Conservation (phyloP, 352 stramenopile species). For the Phytophthora ohioensis region DNA sequence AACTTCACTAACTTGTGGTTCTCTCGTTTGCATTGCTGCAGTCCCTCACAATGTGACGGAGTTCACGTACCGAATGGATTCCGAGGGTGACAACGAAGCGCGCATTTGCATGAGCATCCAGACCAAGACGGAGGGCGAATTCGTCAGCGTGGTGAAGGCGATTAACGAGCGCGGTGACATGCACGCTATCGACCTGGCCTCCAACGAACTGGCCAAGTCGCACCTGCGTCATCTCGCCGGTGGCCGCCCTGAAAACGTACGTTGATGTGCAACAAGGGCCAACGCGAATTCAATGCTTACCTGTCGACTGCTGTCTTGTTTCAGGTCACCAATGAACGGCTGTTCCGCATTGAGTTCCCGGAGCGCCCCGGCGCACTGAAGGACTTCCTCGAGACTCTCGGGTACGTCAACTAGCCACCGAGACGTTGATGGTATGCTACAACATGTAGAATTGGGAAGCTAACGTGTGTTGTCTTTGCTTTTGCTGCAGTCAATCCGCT, state of each 20-base stretch:
- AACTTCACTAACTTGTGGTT: conserved; percentile 8
- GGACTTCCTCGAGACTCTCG: conserved; percentile 93
- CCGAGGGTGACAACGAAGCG: conserved; percentile 74
- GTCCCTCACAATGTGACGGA: conserved; percentile 93
- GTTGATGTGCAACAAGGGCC: conserved; percentile 2
- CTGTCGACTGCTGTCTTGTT: background rate
- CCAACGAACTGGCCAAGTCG: conserved; percentile 97
- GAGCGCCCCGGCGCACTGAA: conserved; percentile 92
- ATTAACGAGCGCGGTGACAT: conserved; percentile 88
- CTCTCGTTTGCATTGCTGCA: conserved; percentile 20
- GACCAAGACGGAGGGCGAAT: conserved; percentile 77
- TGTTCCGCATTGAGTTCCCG: conserved; percentile 98
- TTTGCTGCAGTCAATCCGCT: conserved; percentile 39
- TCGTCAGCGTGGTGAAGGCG: conserved; percentile 64
- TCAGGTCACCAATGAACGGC: conserved; percentile 90
- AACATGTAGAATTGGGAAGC: background rate
- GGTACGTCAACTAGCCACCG: conserved; percentile 40
- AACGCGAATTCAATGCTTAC: conserved; percentile 7
- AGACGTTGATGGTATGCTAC: background rate
- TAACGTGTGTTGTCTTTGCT: conserved; percentile 11
- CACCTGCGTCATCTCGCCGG: conserved; percentile 97
- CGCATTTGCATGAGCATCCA: conserved; percentile 98
- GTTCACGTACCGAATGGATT: conserved; percentile 97
- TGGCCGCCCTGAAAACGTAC: conserved; percentile 81
- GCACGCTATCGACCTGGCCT: conserved; percentile 92